Conservation (phyloP, 108 stramenopile genomes). For the Nitzschia sp. region DNA sequence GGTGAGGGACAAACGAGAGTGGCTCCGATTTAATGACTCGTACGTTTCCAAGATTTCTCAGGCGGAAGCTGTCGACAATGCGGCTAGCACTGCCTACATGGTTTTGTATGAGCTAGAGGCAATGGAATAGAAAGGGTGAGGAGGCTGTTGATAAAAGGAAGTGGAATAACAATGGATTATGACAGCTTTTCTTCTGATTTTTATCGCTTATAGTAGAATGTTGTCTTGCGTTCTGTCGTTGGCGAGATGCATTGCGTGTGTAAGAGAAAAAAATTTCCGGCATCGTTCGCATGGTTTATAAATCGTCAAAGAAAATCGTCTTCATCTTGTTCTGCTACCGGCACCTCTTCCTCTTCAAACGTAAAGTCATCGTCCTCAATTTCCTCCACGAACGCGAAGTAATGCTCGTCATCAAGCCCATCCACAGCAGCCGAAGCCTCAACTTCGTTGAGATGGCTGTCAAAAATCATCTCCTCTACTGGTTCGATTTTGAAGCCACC, state of each 20-base stretch:
- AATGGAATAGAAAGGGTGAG: neutral
- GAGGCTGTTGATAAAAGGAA: too few species aligned
- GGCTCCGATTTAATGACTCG: constrained; percentile 58
- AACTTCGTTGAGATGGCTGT: neutral
- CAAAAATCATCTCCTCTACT: neutral
- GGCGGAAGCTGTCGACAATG: constrained; percentile 26
- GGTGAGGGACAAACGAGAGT: constrained; percentile 32
- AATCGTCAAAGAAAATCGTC: too few species aligned
- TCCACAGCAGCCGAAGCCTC: neutral
- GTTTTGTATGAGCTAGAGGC: constrained; percentile 43
- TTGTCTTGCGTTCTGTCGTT: too few species aligned
- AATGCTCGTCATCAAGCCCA: neutral
- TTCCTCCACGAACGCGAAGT: neutral
- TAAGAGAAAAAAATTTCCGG: neutral
- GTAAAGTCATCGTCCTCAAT: too few species aligned
- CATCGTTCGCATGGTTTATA: neutral
- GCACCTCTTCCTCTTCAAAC: too few species aligned
- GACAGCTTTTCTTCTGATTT: too few species aligned
- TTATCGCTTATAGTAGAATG: too few species aligned
- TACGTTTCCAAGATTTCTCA: constrained; percentile 36
- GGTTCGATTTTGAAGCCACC: too few species aligned
- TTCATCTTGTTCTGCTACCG: too few species aligned
- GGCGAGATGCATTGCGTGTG: too few species aligned
- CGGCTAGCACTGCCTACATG: constrained; percentile 55
- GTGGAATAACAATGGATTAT: too few species aligned